These are phyloP conservation scores for Pyrenophora seminiperda DNA, from an alignment of 2,329 filamentous ascomycete genomes.

Conservation along the genomic window DNA sequence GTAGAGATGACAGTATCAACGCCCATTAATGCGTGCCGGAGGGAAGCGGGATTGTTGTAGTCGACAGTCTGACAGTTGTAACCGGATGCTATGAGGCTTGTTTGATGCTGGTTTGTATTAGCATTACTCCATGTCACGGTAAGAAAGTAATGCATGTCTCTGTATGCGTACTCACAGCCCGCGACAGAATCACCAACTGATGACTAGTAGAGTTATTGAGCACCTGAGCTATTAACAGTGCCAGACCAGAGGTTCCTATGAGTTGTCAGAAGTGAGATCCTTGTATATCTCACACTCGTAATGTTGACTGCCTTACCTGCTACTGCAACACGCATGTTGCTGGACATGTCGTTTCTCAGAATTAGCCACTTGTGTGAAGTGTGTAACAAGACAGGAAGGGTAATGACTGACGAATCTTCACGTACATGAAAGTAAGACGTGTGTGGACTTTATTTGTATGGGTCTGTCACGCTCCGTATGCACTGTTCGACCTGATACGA, in stretches of 20 bases:
- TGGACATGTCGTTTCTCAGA: slow-evolving; percentile 21
- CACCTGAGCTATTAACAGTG: slow-evolving; percentile 62
- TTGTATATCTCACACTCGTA: background rate
- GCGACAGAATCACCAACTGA: slow-evolving; percentile 72
- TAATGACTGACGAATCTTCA: slow-evolving; percentile 8
- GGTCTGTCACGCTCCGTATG: slow-evolving; percentile 11
- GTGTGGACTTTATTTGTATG: too few species aligned
- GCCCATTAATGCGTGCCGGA: slow-evolving; percentile 70
- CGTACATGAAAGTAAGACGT: background rate
- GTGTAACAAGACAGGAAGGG: background rate
- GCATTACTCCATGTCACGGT: background rate
- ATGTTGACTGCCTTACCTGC: slow-evolving; percentile 41
- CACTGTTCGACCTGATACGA: slow-evolving; percentile 19
- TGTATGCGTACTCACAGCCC: slow-evolving; percentile 56
- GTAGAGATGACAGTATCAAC: slow-evolving; percentile 78
- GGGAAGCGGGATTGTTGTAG: slow-evolving; percentile 63
- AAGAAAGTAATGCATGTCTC: background rate
- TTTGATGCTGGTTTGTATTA: slow-evolving; percentile 55
- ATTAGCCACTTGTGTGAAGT: background rate
- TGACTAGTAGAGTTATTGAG: slow-evolving; percentile 67
- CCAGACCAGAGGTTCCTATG: slow-evolving; percentile 62
- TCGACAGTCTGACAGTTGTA: slow-evolving; percentile 73
- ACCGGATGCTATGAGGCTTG: slow-evolving; percentile 59
- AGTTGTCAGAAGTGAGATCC: background rate
- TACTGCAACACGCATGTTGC: slow-evolving; percentile 65